Evolutionary conservation across 2,329 filamentous ascomycete genomes (phyloP), one percentile per base, ranked within the genome.

Genomic region (Colletotrichum navitas): DNA sequence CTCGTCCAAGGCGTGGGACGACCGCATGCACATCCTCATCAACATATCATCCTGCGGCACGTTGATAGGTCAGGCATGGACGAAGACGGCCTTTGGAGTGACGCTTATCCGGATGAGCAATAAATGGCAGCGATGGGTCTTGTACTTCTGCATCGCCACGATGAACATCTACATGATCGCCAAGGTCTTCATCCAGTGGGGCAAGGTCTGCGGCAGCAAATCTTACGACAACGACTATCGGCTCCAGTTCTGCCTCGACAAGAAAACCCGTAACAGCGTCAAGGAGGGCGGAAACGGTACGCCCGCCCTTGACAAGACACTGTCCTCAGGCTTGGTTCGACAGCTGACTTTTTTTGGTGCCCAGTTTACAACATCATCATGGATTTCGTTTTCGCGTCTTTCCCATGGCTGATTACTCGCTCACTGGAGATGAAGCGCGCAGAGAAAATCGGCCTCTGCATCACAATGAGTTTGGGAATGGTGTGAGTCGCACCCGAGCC

Each of bases 21-120:
- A 86, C 72, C 82, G 81, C 65, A 87, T 87, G 85, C 84, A 85
- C 75, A 86, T 87, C 21, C 73, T 88, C 66, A 86, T 87, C 80
- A 85, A 84, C 73, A 77, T 80, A 16, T 80, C 80, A 3, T 81
- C 80, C 1, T 81, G 79, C 73, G 79, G 80, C 43, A 82, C 79
- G 14, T 66, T 81, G 32, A 77, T 82, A 61, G 79, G 79, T 0
- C 81, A 82, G 72, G 77, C 81, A 6, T 76, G 73, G 73, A 80
- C 79, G 58, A 82, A 82, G 74, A 79, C 80, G n/a, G 81, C 81
- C 1, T 82, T 82, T 36, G 81, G 75, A 1, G 78, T 81, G 21
- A 82, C 81, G 4, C 64, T 82, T 7, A 74, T 83, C 21, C 76
- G 82, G 8, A 81, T 87, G 76, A 85, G 83, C 45, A 84, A 84